These are phyloP conservation scores for Nigrograna mackinnonii DNA, from an alignment of 2,329 filamentous ascomycete genomes.

Conservation along the genomic window DNA sequence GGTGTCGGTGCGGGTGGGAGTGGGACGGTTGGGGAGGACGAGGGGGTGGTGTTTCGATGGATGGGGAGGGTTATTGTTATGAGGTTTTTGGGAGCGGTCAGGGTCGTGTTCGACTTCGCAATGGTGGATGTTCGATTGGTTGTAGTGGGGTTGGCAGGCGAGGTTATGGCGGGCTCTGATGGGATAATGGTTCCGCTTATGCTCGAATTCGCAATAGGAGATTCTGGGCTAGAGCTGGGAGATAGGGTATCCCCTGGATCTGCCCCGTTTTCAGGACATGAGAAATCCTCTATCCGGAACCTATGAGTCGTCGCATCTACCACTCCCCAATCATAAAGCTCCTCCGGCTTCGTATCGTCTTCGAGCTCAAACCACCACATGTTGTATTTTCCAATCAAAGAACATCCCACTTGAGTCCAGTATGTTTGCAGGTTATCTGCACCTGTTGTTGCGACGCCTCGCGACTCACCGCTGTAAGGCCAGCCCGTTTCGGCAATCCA, in stretches of 20 bases:
- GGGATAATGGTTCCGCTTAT: neutral
- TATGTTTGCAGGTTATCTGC: constrained; percentile 26
- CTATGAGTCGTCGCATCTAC: neutral
- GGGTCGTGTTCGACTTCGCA: no score
- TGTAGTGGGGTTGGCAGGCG: neutral
- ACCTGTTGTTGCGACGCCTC: constrained; percentile 17
- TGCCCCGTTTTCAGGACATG: no score
- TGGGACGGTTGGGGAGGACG: neutral
- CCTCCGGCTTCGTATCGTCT: constrained; percentile 16
- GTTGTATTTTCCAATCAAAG: constrained; percentile 31
- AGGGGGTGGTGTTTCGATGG: neutral
- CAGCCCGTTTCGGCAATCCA: constrained; percentile 42
- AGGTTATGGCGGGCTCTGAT: neutral
- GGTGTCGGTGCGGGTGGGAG: neutral
- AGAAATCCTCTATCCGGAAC: neutral
- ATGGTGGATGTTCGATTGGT: no score
- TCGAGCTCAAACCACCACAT: constrained; percentile 37
- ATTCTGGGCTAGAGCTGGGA: neutral
- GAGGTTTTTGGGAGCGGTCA: no score
- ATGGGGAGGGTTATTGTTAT: no score
- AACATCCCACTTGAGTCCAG: constrained; percentile 34
- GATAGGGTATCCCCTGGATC: no score
- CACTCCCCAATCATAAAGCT: neutral
- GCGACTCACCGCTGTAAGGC: constrained; percentile 21
- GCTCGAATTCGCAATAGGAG: neutral